Percentiles rank a stretch among this genome's conserved stretches.
These are phyloP conservation scores for Trametes pubescens DNA, from an alignment of 1,284 basidiomycete genomes.

Conservation along the genomic window DNA sequence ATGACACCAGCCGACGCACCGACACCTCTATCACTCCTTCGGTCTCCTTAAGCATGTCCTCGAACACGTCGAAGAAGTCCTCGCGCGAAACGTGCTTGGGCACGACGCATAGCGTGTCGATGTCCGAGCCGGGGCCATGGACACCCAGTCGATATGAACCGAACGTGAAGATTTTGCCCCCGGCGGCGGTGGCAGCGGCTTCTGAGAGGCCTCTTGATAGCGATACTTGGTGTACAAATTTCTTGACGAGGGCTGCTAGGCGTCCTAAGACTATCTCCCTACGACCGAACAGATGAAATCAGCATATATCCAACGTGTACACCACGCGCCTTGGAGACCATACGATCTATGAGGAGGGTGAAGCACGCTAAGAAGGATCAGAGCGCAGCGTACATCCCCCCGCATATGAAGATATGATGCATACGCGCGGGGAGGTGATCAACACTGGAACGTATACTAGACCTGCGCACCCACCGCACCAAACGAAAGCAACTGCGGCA, in stretches of 20 bases:
- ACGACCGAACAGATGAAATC: slow-evolving; percentile 15
- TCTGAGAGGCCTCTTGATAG: slow-evolving; percentile 87
- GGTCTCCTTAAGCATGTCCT: slow-evolving; percentile 86
- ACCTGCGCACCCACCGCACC: slow-evolving; percentile 5
- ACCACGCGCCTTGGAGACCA: not conserved
- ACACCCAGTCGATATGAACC: slow-evolving; percentile 97
- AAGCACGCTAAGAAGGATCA: not conserved
- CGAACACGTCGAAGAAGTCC: slow-evolving; percentile 95
- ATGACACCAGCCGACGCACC: slow-evolving; percentile 59
- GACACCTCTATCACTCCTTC: slow-evolving; percentile 92
- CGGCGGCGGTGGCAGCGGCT: slow-evolving; percentile 84
- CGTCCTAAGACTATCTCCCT: slow-evolving; percentile 96
- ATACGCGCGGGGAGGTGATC: slow-evolving; percentile 9
- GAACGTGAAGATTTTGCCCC: slow-evolving; percentile 99
- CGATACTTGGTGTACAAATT: slow-evolving; percentile 91
- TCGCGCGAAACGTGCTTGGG: slow-evolving; percentile 95
- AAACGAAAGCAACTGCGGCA: not conserved
- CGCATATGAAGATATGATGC: not conserved
- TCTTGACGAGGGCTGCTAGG: slow-evolving; percentile 90
- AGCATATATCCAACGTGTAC: slow-evolving; percentile 10
- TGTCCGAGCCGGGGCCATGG: slow-evolving; percentile 96
- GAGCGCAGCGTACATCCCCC: too few relatives aligned
- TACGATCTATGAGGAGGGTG: not conserved
- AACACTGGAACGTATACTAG: slow-evolving; percentile 8
- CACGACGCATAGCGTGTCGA: slow-evolving; percentile 98